A percentile compares a stretch with the other conserved stretches of the same genome.
Evolutionary conservation across 2,329 filamentous ascomycete genomes (phyloP).

Genomic region (Sarocladium strictum): DNA sequence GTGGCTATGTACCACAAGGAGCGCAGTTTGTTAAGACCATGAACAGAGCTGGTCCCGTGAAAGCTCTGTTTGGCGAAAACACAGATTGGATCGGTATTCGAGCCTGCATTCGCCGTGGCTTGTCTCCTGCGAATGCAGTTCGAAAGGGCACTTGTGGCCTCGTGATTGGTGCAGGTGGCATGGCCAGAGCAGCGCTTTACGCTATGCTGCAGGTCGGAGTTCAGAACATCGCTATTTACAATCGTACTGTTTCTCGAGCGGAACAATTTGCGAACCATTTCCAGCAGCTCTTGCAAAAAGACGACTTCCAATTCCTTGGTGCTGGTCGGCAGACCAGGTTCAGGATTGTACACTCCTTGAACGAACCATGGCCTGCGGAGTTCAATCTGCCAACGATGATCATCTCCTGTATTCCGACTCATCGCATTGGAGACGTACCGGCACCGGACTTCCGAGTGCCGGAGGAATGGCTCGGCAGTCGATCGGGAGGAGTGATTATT

Average conservation of each 20-base stretch:
- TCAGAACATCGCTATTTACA: constrained; percentile 68
- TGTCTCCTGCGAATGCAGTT: constrained; percentile 66
- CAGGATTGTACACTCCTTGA: constrained; percentile 43
- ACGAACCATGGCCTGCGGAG: constrained; percentile 58
- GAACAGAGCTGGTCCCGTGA: constrained; percentile 59
- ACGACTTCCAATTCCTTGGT: constrained; percentile 37
- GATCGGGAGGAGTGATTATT: constrained; percentile 69
- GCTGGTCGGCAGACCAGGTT: constrained; percentile 41
- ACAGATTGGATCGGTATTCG: constrained; percentile 78
- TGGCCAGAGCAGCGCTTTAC: constrained; percentile 74
- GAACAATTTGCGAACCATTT: constrained; percentile 65
- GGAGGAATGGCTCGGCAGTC: constrained; percentile 61
- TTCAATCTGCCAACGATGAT: constrained; percentile 66
- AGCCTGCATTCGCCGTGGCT: constrained; percentile 63
- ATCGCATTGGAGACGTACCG: constrained; percentile 56
- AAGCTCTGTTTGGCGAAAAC: constrained; percentile 70
- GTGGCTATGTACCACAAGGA: constrained; percentile 51
- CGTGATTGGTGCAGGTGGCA: constrained; percentile 63
- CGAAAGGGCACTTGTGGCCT: constrained; percentile 49
- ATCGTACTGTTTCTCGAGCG: constrained; percentile 63
- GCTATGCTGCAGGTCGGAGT: constrained; percentile 73
- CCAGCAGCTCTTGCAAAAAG: constrained; percentile 43
- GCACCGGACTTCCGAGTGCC: constrained; percentile 68
- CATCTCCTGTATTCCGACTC: constrained; percentile 59
- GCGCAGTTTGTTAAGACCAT: constrained; percentile 43